A percentile compares a stretch with the other conserved stretches of the same genome.
phyloP scores from a whole-genome alignment of 768 basidiomycete genomes.

The Mycena crocata region DNA sequence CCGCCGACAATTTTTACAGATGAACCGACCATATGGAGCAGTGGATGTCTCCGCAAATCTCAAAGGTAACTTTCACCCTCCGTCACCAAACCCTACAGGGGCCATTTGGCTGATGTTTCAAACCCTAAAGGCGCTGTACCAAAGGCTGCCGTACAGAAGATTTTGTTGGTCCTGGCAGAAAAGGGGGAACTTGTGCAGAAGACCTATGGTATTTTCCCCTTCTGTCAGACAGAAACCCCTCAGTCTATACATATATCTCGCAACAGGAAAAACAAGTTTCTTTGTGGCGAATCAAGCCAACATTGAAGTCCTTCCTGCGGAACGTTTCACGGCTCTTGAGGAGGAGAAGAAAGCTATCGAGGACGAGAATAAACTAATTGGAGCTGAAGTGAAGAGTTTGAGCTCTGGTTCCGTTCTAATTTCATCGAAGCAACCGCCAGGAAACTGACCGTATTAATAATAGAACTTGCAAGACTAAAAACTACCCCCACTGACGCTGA shows the following conservation, averaged over 20 bases:
- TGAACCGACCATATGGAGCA: conserved; percentile 94
- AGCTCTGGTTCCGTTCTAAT: conserved; percentile 51
- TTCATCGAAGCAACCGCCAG: background rate
- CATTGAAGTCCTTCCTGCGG: conserved; percentile 71
- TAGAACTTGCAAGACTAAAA: conserved; percentile 76
- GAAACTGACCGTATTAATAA: conserved; percentile 28
- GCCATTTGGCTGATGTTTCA: background rate
- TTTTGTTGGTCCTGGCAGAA: conserved; percentile 84
- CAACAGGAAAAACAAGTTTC: conserved; percentile 83
- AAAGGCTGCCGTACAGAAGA: conserved; percentile 87
- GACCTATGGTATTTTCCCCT: conserved; percentile 70
- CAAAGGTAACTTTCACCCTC: conserved; percentile 65
- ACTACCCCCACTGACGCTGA: conserved; percentile 77
- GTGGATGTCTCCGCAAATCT: conserved; percentile 93
- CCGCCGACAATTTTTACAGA: conserved; percentile 57
- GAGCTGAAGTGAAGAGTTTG: conserved; percentile 62
- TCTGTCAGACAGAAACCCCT: conserved; percentile 19
- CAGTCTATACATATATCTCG: conserved; percentile 26
- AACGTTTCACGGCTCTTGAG: conserved; percentile 71
- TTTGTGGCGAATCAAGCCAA: conserved; percentile 88
- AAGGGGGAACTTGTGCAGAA: conserved; percentile 87
- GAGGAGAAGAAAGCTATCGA: conserved; percentile 65
- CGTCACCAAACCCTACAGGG: background rate
- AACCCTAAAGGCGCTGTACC: conserved; percentile 71
- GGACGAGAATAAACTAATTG: conserved; percentile 68